phyloP scores from a whole-genome alignment of 495 filamentous ascomycete species.

The Podospora tetraspora region DNA sequence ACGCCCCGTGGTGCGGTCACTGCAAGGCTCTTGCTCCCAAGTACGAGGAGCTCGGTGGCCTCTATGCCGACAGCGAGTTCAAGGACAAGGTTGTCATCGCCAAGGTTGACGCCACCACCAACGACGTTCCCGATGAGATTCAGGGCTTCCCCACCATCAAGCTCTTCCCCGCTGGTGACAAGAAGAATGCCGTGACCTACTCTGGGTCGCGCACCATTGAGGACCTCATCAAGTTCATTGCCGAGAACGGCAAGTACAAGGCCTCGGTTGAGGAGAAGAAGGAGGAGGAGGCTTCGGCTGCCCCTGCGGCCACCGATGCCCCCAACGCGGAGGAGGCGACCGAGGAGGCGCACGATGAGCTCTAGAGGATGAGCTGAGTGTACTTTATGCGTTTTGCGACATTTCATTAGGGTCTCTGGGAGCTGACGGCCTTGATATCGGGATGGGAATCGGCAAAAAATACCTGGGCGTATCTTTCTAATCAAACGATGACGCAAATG shows the following conservation, averaged over 20 bases:
- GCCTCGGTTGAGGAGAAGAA: constrained; percentile 52
- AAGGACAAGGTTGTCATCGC: constrained; percentile 84
- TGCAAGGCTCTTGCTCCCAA: constrained; percentile 92
- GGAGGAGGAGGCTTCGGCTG: constrained; percentile 50
- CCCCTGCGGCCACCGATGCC: constrained; percentile 48
- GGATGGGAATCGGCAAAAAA: constrained; percentile 24
- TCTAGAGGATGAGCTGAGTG: constrained; percentile 44
- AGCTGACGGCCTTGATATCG: constrained; percentile 18
- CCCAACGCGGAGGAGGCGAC: constrained; percentile 28
- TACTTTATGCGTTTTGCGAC: constrained; percentile 27
- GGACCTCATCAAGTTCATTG: constrained; percentile 88
- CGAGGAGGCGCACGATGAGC: constrained; percentile 57
- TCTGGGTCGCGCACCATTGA: constrained; percentile 83
- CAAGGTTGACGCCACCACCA: constrained; percentile 95
- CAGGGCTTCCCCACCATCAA: constrained; percentile 99
- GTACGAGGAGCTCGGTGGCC: constrained; percentile 80
- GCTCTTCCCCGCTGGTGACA: constrained; percentile 87
- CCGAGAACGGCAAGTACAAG: constrained; percentile 90
- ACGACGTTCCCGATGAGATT: constrained; percentile 96
- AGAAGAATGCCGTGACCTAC: constrained; percentile 81
- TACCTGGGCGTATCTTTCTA: constrained; percentile 27
- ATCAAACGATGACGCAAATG: constrained; percentile 15
- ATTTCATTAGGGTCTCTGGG: constrained; percentile 22
- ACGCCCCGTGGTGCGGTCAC: constrained; percentile 98
- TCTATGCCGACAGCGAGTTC: constrained; percentile 70